Conservation (phyloP, 139 green algal genomes). For the Chlorella sp. region DNA sequence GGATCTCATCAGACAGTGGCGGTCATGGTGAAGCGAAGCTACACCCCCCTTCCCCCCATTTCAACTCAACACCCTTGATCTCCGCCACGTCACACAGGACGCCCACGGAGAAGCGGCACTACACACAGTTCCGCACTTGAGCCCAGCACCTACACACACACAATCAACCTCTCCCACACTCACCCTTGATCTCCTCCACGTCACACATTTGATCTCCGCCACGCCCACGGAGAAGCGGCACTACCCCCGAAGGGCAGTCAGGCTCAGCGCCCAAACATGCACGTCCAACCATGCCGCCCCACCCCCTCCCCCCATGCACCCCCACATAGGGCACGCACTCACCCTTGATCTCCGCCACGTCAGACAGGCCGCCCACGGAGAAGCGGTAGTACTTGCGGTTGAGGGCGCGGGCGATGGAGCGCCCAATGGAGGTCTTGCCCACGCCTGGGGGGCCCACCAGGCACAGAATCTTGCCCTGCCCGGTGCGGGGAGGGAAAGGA, state of each 20-base stretch:
- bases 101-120: constrained; percentile 92
- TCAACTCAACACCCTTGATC: too few relatives aligned
- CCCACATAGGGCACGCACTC: background rate
- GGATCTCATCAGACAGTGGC: too few relatives aligned
- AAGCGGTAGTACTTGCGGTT: constrained; percentile 93
- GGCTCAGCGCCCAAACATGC: too few relatives aligned
- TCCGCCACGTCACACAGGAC: constrained; percentile 94
- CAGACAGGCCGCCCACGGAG: constrained; percentile 90
- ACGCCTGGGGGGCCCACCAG: constrained; percentile 94
- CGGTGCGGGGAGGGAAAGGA: background rate
- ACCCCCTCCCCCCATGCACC: too few relatives aligned
- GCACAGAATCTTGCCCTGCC: constrained; percentile 96
- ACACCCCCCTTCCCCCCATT: too few relatives aligned
- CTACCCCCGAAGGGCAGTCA: background rate
- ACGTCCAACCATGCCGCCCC: too few relatives aligned
- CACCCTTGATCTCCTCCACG: constrained; percentile 97
- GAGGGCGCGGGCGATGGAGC: constrained; percentile 86
- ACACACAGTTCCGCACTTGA: constrained; percentile 80
- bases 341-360: constrained; percentile 98
- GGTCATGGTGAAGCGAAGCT: too few relatives aligned
- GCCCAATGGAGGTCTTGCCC: constrained; percentile 94
- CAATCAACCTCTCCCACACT: too few relatives aligned
- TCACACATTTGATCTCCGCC: too few relatives aligned
- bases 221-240: too few relatives aligned
- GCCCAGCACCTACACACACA: too few relatives aligned